Base-by-base conservation (phyloP, 331 rosid species). In the Cydonia oblonga region DNA sequence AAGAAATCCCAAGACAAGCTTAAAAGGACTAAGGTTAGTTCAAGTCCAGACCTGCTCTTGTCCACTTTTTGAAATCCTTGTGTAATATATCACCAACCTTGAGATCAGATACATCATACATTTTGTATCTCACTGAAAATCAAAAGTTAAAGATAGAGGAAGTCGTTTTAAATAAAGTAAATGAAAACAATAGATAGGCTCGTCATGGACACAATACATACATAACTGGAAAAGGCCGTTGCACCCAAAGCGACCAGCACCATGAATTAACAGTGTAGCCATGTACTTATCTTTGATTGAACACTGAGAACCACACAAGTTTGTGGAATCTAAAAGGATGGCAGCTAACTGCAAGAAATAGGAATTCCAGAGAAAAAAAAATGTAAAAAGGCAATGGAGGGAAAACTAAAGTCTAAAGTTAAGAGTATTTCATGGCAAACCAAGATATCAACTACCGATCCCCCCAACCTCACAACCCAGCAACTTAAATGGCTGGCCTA, bases 191-290 rank as follows among this genome's bases (percentile, higher is more conserved):
- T 60, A 6, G n/a, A 61, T 23, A 22, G 23, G 57, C 54, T 79
- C 25, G 71, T 66, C 32, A 24, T 68, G 42, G 76, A 72, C 60
- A 72, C 60, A 49, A 74, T 75, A 40, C 91, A 69, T 87, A 90
- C 96, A 73, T 79, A 90, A 71, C 78, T 88, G 92, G 81, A 88
- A 79, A 42, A 90, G 86, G 52, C 93, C 97, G 64, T 72, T 81
- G 87, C 86, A 86, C 49, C 98, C 98, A 81, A 87, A 84, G 60
- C 89, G 87, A 61, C 97, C 98, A 53, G 98, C 97, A 72, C 98
- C 90, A 56, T 81, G 86, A 75, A 88, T 84, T 88, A 92, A 81
- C 68, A 92, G 81, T 65, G 93, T 78, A 80, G 86, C 78, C 81
- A 86, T 87, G 87, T 88, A 90, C 83, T 88, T 90, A 73, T 92